These are phyloP conservation scores for Guyanaporus albipodus DNA, from an alignment of 768 basidiomycete genomes.

Conservation along the genomic window DNA sequence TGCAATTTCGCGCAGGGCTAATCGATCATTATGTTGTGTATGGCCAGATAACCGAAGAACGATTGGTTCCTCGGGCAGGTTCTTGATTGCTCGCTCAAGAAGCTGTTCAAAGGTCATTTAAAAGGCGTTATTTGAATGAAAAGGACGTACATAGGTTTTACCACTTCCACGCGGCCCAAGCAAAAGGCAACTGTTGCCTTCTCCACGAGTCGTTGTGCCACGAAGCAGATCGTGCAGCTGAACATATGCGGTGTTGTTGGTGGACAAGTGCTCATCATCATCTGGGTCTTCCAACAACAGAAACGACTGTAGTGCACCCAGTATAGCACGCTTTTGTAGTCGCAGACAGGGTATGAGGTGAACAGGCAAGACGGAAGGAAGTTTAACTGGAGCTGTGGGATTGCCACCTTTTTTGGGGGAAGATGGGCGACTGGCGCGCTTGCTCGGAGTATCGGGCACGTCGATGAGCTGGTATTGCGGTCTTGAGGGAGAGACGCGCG, in stretches of 20 bases:
- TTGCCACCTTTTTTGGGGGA: conserved; percentile 13
- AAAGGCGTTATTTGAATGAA: neutral
- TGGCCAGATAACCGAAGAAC: conserved; percentile 82
- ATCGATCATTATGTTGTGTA: conserved; percentile 77
- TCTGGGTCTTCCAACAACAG: conserved; percentile 23
- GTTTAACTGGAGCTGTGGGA: conserved; percentile 14
- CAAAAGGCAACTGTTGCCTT: conserved; percentile 91
- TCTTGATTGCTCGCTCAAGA: conserved; percentile 51
- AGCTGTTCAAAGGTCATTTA: conserved; percentile 39
- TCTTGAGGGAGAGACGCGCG: conserved; percentile 17
- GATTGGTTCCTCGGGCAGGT: conserved; percentile 52
- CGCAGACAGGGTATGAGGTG: conserved; percentile 45
- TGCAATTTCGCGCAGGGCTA: conserved; percentile 92
- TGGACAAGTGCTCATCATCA: conserved; percentile 35
- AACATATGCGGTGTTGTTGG: conserved; percentile 50
- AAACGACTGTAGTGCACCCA: conserved; percentile 41
- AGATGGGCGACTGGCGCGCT: conserved; percentile 1
- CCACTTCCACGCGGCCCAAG: conserved; percentile 85
- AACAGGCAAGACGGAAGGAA: conserved; percentile 33
- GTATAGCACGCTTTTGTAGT: conserved; percentile 55
- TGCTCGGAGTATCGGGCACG: conserved; percentile 17
- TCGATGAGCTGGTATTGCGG: conserved; percentile 2
- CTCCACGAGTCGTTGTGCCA: conserved; percentile 75
- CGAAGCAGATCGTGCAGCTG: conserved; percentile 61
- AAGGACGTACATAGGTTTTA: conserved; percentile 61